Base-by-base conservation (phyloP, 2,329 filamentous ascomycete species). In the Reticulascus tulasneorum region DNA sequence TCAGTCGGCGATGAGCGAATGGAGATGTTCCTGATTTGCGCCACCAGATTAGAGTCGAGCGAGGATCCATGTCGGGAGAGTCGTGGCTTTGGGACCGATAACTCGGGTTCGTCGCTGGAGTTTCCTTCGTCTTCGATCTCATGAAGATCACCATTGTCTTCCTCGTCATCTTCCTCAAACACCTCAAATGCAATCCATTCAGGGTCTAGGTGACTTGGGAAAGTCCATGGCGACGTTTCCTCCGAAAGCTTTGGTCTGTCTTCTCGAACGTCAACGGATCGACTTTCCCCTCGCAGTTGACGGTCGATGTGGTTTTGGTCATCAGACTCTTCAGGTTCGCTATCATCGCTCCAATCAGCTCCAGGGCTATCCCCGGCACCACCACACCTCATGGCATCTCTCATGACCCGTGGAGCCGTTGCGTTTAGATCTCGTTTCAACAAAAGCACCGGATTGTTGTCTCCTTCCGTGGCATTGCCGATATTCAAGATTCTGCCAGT, bases 111-210 rank as follows among this genome's bases (percentile, higher is more conserved):
- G 33, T 33, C 23, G 7, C 20, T 18, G 38, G 33, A 9, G 33
- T 13, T n/a, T 33, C 32, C 19, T 29, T 33, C 30, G 23, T 30
- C 15, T n/a, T 25, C 43, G 37, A 26, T 25, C 32, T 63, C 61
- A 20, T 62, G 42, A 20, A 49, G 34, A 8, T 51, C 44, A 20
- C 70, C 53, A 5, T 75, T 75, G 2, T 71, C 66, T 0, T 52
- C 47, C 10, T 54, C 56, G 5, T 69, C 63, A 4, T 79, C 71
- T 49, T 86, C 81, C 12, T 77, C 75, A 54, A 83, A 93, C 1
- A 95, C 86, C 55, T 95, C 88, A 12, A 96, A 78, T 0, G 90
- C 90, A 46, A 95, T 77, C 90, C 90, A 96, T 59, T 94, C 90
- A 0, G 84, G 80, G 48, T 95, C 90, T 1, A 95, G 67, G 41